Evolutionary conservation across 208 protist genomes (phyloP), one percentile per base, ranked within the genome.

Genomic region (Trypanosoma rangeli): DNA sequence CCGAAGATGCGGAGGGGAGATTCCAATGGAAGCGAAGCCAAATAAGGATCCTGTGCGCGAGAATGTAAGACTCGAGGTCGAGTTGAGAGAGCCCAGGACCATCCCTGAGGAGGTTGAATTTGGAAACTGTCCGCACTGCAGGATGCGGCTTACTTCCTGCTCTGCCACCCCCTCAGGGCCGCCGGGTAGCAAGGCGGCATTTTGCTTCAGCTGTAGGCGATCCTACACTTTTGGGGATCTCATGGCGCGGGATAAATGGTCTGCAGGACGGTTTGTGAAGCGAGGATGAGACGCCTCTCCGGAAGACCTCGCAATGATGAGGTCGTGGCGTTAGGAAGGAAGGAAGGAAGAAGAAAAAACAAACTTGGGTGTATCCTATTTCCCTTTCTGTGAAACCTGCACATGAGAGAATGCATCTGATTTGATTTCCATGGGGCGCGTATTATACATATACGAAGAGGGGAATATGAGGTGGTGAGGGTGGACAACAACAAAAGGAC

Each of bases 141-240:
- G 78, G 22, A 80, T 69, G 13, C 67, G 69, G 3, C 74, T 90
- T n/a, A 84, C 80, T 9, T 74, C 81, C 0, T 86, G 75, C 58
- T 80, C 62, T 49, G 33, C 37, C 5, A 55, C 72, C 1, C 39
- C 48, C 48, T 58, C 55, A 1, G 83, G 79, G 1, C 35, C 73
- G 5, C 56, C 65, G 5, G 65, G 70, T 13, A 75, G 82, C 12
- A 81, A 76, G 58, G 89, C 84, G 2, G 90, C 87, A 1, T 95
- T 93, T 70, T 95, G 90, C 62, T 90, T 93, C 64, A 85, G 76
- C 66, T 95, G 90, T 66, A 72, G 80, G 31, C 78, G 80, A n/a
- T 84, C 84, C 31, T 95, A 89, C 58, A 89, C 83, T 1, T 87
- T 90, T 81, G 80, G 69, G 9, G 90, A 95, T 18, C 69, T 95